These are phyloP conservation scores for Beta lomatogona DNA, from an alignment of 179 eudicot species.

Conservation along the genomic window DNA sequence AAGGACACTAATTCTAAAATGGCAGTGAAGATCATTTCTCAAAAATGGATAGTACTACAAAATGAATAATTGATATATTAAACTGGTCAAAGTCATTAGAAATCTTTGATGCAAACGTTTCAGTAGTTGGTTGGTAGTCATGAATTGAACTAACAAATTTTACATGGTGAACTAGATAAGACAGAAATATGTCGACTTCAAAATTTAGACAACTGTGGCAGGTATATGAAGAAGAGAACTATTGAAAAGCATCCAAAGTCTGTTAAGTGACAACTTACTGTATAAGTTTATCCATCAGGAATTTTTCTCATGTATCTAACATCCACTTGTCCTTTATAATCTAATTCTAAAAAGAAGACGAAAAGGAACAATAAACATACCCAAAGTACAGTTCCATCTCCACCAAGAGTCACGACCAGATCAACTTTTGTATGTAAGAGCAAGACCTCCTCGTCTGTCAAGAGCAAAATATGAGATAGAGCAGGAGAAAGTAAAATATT, in stretches of 20 bases:
- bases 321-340: not conserved
- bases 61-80: too few species aligned
- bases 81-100: too few species aligned
- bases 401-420: slow-evolving; percentile 95
- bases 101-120: not conserved
- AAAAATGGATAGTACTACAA: not conserved
- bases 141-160: not conserved
- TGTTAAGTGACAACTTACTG: not conserved
- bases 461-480: not conserved
- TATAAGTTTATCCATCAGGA: not conserved
- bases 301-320: not conserved
- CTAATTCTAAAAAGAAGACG: not conserved
- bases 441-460: slow-evolving; percentile 65
- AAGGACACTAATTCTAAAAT: too few species aligned
- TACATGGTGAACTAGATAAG: not conserved
- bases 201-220: not conserved
- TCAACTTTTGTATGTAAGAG: slow-evolving; percentile 83
- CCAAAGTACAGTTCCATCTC: slow-evolving; percentile 99
- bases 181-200: not conserved
- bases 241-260: not conserved
- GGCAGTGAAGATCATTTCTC: not conserved
- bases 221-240: too few species aligned
- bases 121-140: not conserved
- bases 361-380: slow-evolving; percentile 43
- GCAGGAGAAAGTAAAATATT: not conserved